A percentile compares a stretch with the other conserved stretches of the same genome.
phyloP scores from a whole-genome alignment of 2,329 filamentous ascomycete genomes.

The Colletotrichum euphorbiae region DNA sequence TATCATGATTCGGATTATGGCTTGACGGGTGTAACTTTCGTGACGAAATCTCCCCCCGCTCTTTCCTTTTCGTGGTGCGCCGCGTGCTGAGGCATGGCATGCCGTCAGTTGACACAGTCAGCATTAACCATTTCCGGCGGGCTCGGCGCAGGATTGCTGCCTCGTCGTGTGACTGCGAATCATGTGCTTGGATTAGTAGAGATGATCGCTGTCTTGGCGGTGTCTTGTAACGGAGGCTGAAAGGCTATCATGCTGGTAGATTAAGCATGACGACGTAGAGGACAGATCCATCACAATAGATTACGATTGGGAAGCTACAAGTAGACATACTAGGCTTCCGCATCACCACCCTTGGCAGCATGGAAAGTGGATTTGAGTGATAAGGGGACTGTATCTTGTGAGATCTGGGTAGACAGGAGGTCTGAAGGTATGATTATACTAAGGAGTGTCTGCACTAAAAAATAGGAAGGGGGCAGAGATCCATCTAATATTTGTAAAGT shows the following conservation, averaged over 20 bases:
- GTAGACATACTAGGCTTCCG: no score
- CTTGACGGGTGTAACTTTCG: neutral
- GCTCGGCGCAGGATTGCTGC: neutral
- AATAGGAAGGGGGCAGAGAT: no score
- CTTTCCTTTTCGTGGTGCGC: no score
- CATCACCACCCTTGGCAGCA: no score
- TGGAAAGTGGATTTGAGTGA: no score
- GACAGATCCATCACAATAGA: neutral
- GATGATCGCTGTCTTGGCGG: neutral
- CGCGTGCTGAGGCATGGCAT: neutral
- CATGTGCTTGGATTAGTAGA: neutral
- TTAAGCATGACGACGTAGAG: neutral
- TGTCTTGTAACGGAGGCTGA: neutral
- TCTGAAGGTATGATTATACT: no score
- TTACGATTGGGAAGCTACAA: no score
- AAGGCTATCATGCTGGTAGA: neutral
- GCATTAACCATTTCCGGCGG: neutral
- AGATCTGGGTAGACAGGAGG: no score
- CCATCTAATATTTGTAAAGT: no score
- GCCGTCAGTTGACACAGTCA: neutral
- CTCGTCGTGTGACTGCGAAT: neutral
- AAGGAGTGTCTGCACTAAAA: no score
- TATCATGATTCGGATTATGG: conserved; percentile 12
- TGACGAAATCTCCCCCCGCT: neutral
- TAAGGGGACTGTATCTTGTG: no score